A percentile compares a stretch with the other conserved stretches of the same genome.
phyloP scores from a whole-genome alignment of 225 moss, liverwort and hornwort genomes.

The Polytrichum formosum region DNA sequence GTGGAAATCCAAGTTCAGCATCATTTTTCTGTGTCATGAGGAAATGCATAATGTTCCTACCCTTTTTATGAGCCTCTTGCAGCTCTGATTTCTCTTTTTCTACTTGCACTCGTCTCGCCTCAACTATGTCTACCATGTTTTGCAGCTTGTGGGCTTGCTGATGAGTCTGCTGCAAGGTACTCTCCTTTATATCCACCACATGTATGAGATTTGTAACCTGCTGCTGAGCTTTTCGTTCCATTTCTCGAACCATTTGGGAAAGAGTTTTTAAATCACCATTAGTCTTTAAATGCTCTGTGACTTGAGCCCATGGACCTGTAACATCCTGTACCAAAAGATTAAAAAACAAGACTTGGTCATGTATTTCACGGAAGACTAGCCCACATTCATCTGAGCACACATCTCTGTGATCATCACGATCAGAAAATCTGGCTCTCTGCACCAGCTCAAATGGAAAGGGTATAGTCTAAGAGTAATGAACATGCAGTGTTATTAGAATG shows the following conservation, averaged over 20 bases:
- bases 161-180: conserved; percentile 16
- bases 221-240: conserved; percentile 35
- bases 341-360: neutral
- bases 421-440: neutral
- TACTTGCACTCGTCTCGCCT: conserved; percentile 29
- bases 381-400: no score
- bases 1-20: neutral
- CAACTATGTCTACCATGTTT: conserved; percentile 35
- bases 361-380: no score
- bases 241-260: conserved; percentile 35
- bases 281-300: conserved; percentile 30
- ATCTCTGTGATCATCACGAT: no score
- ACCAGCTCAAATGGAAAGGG: neutral
- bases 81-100: conserved; percentile 28
- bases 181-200: conserved; percentile 28
- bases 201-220: conserved; percentile 39
- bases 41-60: conserved; percentile 10
- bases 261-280: conserved; percentile 41
- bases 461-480: neutral
- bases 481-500: neutral
- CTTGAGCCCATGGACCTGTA: conserved; percentile 4
- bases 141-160: conserved; percentile 22
- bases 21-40: no score
- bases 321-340: conserved; percentile 4
- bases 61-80: conserved; percentile 32